Percentiles rank a stretch among this genome's conserved stretches.
Conservation (phyloP, 345 rosid species). For the Citrus inodora region DNA sequence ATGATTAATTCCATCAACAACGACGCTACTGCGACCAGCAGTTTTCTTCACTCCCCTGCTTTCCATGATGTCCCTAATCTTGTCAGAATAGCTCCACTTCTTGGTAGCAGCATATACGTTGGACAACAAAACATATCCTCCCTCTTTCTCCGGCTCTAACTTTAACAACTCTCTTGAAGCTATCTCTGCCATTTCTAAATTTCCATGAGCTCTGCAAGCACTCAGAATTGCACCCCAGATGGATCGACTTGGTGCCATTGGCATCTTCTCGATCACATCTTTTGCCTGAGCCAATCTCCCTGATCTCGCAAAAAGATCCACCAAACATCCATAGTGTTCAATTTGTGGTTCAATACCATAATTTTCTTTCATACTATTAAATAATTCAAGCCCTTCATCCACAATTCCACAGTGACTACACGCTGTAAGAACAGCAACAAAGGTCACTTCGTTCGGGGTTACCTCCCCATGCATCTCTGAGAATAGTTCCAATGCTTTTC, state of each 20-base stretch:
- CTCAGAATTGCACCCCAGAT: constrained; percentile 58
- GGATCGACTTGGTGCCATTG: constrained; percentile 42
- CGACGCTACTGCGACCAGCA: constrained; percentile 46
- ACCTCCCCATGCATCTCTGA: constrained; percentile 36
- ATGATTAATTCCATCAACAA: constrained; percentile 37
- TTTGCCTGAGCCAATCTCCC: constrained; percentile 51
- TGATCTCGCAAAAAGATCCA: constrained; percentile 47
- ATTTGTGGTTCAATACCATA: constrained; percentile 43
- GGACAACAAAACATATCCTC: constrained; percentile 50
- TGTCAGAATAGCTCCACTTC: constrained; percentile 42
- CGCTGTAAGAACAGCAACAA: constrained; percentile 48
- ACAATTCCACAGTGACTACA: constrained; percentile 54
- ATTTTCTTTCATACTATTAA: constrained; percentile 36
- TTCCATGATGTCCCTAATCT: constrained; percentile 49
- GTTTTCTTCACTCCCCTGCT: constrained; percentile 43
- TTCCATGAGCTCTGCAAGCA: constrained; percentile 36
- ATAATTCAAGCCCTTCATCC: constrained; percentile 39
- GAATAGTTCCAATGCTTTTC: constrained; percentile 49
- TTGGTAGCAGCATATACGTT: constrained; percentile 48
- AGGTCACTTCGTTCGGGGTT: constrained; percentile 46
- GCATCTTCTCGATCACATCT: constrained; percentile 42
- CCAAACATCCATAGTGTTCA: constrained; percentile 56
- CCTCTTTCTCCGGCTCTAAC: constrained; percentile 60
- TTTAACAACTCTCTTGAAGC: constrained; percentile 43
- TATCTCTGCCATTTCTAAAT: constrained; percentile 47